phyloP scores from a whole-genome alignment of 352 stramenopile species.

The Phytophthora fragariaefolia region DNA sequence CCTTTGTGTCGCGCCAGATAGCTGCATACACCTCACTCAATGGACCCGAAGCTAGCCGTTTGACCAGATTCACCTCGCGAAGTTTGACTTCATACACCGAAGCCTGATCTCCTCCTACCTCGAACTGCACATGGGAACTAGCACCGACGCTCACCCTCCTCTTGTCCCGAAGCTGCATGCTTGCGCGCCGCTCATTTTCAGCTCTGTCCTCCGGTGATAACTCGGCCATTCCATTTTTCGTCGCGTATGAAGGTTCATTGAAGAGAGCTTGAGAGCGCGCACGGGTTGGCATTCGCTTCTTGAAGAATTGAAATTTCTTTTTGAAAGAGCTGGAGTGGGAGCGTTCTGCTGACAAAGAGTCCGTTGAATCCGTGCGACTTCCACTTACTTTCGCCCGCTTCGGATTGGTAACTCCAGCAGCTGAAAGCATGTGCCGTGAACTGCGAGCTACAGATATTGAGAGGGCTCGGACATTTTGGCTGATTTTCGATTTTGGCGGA shows the following conservation, averaged over 20 bases:
- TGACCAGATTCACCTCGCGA: conserved; percentile 75
- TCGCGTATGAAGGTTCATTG: conserved; percentile 62
- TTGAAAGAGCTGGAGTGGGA: conserved; percentile 15
- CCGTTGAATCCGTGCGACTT: conserved; percentile 18
- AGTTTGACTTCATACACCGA: conserved; percentile 86
- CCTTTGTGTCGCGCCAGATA: conserved; percentile 77
- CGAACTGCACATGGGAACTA: conserved; percentile 66
- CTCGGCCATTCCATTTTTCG: conserved; percentile 58
- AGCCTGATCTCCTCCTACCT: conserved; percentile 76
- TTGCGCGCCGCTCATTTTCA: conserved; percentile 66
- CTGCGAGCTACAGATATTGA: conserved; percentile 25
- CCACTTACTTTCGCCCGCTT: conserved; percentile 15
- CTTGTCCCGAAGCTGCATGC: conserved; percentile 62
- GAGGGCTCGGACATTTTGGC: conserved; percentile 16
- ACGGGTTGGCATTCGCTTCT: conserved; percentile 23
- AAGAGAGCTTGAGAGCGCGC: conserved; percentile 55
- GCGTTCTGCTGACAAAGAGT: conserved; percentile 11
- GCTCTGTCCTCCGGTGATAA: conserved; percentile 60
- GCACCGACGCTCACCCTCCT: conserved; percentile 66
- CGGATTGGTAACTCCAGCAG: not conserved
- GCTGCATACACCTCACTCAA: conserved; percentile 81
- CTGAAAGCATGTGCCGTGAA: conserved; percentile 19
- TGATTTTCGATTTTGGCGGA: conserved; percentile 14
- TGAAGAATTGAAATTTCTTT: conserved; percentile 28
- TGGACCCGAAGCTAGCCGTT: conserved; percentile 70